Evolutionary conservation across 768 basidiomycete genomes (phyloP).

Genomic region (Leccinum broughii): DNA sequence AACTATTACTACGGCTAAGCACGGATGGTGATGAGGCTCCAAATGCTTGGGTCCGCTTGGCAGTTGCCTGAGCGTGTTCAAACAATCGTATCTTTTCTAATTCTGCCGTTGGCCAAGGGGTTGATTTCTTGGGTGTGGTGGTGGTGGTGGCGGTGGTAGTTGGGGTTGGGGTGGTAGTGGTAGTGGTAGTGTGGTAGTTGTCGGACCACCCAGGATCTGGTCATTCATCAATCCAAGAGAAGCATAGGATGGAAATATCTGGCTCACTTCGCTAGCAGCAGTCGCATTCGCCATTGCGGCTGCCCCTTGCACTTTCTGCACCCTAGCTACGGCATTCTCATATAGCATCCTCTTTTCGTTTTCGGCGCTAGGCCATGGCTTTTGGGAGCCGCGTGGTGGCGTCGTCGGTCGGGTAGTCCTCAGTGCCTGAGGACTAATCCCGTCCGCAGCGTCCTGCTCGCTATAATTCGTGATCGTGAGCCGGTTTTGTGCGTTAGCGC

Average conservation of each 20-base stretch:
- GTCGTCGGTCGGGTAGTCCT: slow-evolving; percentile 22
- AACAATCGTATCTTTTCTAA: slow-evolving; percentile 76
- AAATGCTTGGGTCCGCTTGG: slow-evolving; percentile 53
- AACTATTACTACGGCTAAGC: slow-evolving; percentile 27
- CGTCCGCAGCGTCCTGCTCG: slow-evolving; percentile 25
- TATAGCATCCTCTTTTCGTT: slow-evolving; percentile 45
- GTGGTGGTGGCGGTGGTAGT: not conserved
- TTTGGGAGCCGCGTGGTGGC: slow-evolving; percentile 26
- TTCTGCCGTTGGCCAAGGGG: slow-evolving; percentile 66
- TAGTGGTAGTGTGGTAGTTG: slow-evolving; percentile 2
- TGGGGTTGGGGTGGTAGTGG: not conserved
- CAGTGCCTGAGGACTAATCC: slow-evolving; percentile 20
- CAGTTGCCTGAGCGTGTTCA: slow-evolving; percentile 67
- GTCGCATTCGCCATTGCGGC: slow-evolving; percentile 28
- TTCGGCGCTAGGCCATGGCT: slow-evolving; percentile 38
- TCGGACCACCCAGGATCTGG: slow-evolving; percentile 8
- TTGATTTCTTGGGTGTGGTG: slow-evolving; percentile 16
- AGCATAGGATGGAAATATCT: not conserved
- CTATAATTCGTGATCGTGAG: slow-evolving; percentile 43
- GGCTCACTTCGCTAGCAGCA: slow-evolving; percentile 28
- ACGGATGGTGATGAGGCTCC: slow-evolving; percentile 29
- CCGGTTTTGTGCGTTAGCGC: slow-evolving; percentile 34
- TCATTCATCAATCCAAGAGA: slow-evolving; percentile 6
- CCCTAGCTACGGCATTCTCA: slow-evolving; percentile 40
- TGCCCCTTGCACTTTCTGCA: slow-evolving; percentile 40